phyloP scores from a whole-genome alignment of 768 basidiomycete genomes.

The Calocera viscosa region DNA sequence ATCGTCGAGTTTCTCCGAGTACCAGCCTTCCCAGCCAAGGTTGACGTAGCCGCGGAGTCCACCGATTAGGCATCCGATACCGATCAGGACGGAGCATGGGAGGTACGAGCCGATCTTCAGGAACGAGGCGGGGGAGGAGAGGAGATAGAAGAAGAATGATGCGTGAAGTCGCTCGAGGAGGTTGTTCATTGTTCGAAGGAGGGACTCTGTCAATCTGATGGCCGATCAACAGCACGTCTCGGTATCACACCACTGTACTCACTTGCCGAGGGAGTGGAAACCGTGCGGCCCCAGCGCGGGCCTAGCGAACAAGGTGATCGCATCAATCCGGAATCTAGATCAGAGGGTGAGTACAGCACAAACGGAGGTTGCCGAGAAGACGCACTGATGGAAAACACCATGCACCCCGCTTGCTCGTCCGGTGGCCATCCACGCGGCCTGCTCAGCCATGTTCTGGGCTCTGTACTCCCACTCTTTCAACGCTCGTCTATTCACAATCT shows the following conservation, averaged over 20 bases:
- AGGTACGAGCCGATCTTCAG: conserved; percentile 85
- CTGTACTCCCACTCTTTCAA: conserved; percentile 44
- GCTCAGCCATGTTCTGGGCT: conserved; percentile 54
- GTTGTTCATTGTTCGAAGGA: conserved; percentile 83
- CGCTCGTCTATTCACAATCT: conserved; percentile 31
- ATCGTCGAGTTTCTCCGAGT: not conserved
- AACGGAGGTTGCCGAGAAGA: conserved; percentile 5
- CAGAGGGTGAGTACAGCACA: not conserved
- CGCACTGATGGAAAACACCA: conserved; percentile 75
- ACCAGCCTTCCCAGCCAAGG: conserved; percentile 39
- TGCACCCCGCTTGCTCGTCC: conserved; percentile 82
- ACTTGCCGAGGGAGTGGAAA: conserved; percentile 86
- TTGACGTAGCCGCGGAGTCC: conserved; percentile 65
- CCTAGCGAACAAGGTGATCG: conserved; percentile 77
- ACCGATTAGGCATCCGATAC: conserved; percentile 71
- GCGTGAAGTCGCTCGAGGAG: conserved; percentile 91
- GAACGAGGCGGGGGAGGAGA: conserved; percentile 53
- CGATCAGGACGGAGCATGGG: conserved; percentile 73
- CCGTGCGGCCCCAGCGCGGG: conserved; percentile 89
- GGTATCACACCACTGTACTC: conserved; percentile 22
- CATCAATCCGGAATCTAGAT: conserved; percentile 80
- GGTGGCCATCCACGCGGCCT: conserved; percentile 59
- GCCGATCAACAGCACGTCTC: not conserved
- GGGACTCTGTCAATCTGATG: conserved; percentile 67
- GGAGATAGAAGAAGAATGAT: conserved; percentile 92